These are phyloP conservation scores for Yamadazyma kanchanaburiensis DNA, from an alignment of 1,139 yeast species.

Conservation along the genomic window DNA sequence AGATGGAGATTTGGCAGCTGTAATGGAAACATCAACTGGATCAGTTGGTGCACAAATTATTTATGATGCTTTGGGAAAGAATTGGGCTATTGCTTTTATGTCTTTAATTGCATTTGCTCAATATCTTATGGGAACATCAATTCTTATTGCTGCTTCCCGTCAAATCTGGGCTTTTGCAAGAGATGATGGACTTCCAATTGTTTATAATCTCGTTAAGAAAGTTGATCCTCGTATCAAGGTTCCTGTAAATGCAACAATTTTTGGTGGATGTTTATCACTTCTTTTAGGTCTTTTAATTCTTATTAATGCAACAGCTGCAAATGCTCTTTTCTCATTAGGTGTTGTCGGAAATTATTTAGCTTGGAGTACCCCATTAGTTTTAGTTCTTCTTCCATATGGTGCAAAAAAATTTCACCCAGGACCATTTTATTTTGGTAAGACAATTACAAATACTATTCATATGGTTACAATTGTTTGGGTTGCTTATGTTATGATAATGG, in stretches of 20 bases:
- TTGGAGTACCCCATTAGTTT: slow-evolving; percentile 40
- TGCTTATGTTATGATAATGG: slow-evolving; percentile 29
- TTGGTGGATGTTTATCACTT: slow-evolving; percentile 46
- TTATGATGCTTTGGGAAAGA: slow-evolving; percentile 61
- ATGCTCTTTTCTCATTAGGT: slow-evolving; percentile 49
- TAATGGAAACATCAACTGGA: slow-evolving; percentile 45
- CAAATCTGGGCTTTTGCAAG: slow-evolving; percentile 40
- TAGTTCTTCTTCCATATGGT: slow-evolving; percentile 41
- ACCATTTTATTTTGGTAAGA: slow-evolving; percentile 55
- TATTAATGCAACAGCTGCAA: slow-evolving; percentile 58
- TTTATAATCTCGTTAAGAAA: slow-evolving; percentile 42
- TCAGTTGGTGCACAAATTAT: slow-evolving; percentile 65
- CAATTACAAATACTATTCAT: slow-evolving; percentile 35
- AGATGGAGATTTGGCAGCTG: slow-evolving; percentile 41
- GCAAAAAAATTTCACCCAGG: slow-evolving; percentile 54
- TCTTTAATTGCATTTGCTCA: slow-evolving; percentile 57
- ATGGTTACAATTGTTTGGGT: slow-evolving; percentile 23
- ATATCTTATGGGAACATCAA: slow-evolving; percentile 57
- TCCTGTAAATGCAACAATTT: slow-evolving; percentile 60
- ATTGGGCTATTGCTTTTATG: slow-evolving; percentile 70
- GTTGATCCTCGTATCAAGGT: slow-evolving; percentile 51
- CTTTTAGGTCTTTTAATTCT: slow-evolving; percentile 56
- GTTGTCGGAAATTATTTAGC: slow-evolving; percentile 43
- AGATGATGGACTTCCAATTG: slow-evolving; percentile 43
- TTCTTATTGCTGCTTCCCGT: slow-evolving; percentile 34